Evolutionary conservation across 2,329 filamentous ascomycete genomes (phyloP).

Genomic region (Talaromyces pinophilus): DNA sequence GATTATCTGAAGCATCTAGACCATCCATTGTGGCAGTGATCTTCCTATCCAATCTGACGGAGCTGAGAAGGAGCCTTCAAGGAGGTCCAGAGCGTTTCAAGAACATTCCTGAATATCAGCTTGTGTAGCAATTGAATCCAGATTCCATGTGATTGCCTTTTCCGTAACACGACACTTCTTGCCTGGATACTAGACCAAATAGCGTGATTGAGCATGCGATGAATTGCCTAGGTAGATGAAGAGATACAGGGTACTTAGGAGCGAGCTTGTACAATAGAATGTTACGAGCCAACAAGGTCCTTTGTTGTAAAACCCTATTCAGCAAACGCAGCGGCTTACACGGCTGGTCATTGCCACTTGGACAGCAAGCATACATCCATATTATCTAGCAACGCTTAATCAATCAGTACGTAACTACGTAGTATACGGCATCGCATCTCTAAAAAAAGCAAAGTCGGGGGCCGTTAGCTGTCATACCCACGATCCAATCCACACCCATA

Average conservation of each 20-base stretch:
- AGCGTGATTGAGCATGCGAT: not conserved
- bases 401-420: not conserved
- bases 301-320: not conserved
- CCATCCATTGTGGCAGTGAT: not conserved
- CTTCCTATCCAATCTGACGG: not conserved
- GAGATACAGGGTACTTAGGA: not conserved
- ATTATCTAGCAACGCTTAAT: not conserved
- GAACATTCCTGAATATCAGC: not conserved
- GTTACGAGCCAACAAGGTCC: not conserved
- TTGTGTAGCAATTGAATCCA: not conserved
- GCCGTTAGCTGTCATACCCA: constrained; percentile 12
- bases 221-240: not conserved
- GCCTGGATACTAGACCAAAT: not conserved
- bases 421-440: not conserved
- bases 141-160: not conserved
- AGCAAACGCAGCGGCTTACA: not conserved
- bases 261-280: not conserved
- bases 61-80: not conserved
- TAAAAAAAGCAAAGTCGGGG: constrained; percentile 1
- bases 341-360: not conserved
- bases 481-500: not conserved
- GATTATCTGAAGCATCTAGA: not conserved
- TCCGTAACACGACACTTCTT: not conserved
- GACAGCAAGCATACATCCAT: not conserved
- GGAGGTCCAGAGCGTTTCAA: not conserved